Evolutionary conservation across 2,329 filamentous ascomycete species (phyloP).

Genomic region (Botrytis pseudocinerea): DNA sequence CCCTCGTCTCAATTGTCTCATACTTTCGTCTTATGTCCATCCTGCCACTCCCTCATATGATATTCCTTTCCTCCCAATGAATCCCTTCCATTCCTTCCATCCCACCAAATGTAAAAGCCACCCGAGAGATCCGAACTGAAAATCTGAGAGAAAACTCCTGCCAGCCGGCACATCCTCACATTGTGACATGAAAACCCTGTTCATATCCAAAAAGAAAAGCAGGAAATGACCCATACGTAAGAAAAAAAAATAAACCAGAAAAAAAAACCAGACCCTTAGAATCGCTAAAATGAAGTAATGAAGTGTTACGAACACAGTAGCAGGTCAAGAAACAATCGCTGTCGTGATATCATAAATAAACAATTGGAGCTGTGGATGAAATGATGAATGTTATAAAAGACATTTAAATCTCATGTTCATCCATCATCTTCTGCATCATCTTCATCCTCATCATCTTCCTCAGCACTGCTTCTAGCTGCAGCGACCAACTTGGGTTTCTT

Average conservation of each 20-base stretch:
- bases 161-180: conserved; percentile 21
- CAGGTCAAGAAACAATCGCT: conserved; percentile 32
- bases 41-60: conserved; percentile 1
- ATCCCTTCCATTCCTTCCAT: conserved; percentile 17
- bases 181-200: conserved; percentile 21
- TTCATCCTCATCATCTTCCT: conserved; percentile 40
- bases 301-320: conserved; percentile 28
- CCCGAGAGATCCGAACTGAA: conserved; percentile 12
- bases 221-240: background rate
- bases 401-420: conserved; percentile 19
- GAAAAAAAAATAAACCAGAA: conserved; percentile 4
- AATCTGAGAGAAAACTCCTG: conserved; percentile 21
- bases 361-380: conserved; percentile 23
- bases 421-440: conserved; percentile 42
- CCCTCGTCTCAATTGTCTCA: conserved; percentile 14
- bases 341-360: conserved; percentile 39
- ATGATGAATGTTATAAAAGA: conserved; percentile 13
- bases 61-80: conserved; percentile 12
- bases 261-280: conserved; percentile 18
- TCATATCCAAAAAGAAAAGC: conserved; percentile 17
- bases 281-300: conserved; percentile 31
- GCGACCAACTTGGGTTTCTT: conserved; percentile 53
- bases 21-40: conserved; percentile 13
- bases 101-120: conserved; percentile 22
- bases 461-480: conserved; percentile 32